Evolutionary conservation across 164 flowering plant genomes (phyloP).

Genomic region (Vitis amurensis): DNA sequence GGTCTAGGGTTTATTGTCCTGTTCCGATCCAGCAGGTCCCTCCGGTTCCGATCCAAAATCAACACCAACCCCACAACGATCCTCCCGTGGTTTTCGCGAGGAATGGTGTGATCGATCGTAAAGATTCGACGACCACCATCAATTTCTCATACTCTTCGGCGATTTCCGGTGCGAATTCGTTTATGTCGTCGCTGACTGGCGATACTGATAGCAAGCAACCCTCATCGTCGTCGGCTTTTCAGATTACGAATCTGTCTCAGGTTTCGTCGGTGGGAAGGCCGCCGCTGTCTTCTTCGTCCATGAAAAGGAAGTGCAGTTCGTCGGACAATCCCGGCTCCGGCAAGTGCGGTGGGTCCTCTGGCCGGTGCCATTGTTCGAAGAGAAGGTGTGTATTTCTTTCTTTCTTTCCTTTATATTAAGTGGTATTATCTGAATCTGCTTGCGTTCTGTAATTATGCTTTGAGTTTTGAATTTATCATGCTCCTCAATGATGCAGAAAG

Average conservation of each 20-base stretch:
- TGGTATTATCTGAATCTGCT: not conserved
- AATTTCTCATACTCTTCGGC: conserved; percentile 52
- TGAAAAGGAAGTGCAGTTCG: conserved; percentile 68
- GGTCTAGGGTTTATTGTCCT: conserved; percentile 45
- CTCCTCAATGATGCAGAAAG: conserved; percentile 40
- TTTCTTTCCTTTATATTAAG: not conserved
- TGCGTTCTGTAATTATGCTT: not conserved
- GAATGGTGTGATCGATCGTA: conserved; percentile 24
- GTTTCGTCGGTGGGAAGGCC: conserved; percentile 53
- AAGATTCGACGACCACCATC: conserved; percentile 35
- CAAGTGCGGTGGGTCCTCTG: conserved; percentile 51
- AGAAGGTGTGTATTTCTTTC: conserved; percentile 43
- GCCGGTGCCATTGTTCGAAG: conserved; percentile 89
- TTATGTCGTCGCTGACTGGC: conserved; percentile 59
- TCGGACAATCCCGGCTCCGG: conserved; percentile 55
- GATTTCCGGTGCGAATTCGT: conserved; percentile 32
- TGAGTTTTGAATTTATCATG: not conserved
- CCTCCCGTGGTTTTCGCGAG: not conserved
- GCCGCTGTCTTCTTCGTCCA: conserved; percentile 51
- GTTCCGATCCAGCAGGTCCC: conserved; percentile 74
- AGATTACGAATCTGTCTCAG: conserved; percentile 51
- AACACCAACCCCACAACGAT: conserved; percentile 3
- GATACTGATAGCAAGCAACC: conserved; percentile 52
- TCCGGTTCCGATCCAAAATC: conserved; percentile 26
- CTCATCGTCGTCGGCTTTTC: conserved; percentile 47